These are phyloP conservation scores for Phanerochaete carnosa DNA, from an alignment of 768 basidiomycete species.

Conservation along the genomic window DNA sequence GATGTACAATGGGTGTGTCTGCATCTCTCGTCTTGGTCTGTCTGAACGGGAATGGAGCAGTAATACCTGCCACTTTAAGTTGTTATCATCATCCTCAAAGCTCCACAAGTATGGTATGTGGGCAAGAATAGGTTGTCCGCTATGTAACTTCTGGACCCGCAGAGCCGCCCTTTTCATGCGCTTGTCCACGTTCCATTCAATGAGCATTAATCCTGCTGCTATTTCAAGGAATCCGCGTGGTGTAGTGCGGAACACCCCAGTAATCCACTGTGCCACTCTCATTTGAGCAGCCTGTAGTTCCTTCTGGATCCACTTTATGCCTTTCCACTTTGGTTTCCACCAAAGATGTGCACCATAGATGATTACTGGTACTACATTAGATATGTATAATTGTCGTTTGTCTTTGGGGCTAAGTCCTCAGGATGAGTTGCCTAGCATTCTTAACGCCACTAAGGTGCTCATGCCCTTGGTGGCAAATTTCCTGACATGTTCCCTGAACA, in stretches of 20 bases:
- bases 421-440: slow-evolving; percentile 17
- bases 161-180: no score
- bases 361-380: slow-evolving; percentile 15
- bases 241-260: slow-evolving; percentile 15
- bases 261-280: slow-evolving; percentile 16
- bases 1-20: no score
- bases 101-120: no score
- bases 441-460: slow-evolving; percentile 7
- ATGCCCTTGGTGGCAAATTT: slow-evolving; percentile 12
- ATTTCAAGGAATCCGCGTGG: slow-evolving; percentile 14
- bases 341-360: slow-evolving; percentile 17
- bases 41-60: no score
- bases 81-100: no score
- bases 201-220: slow-evolving; percentile 13
- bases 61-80: no score
- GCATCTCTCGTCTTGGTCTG: no score
- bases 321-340: slow-evolving; percentile 12
- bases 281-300: slow-evolving; percentile 15
- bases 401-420: no score
- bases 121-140: no score
- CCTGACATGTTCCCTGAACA: slow-evolving; percentile 7
- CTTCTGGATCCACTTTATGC: no score
- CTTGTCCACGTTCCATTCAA: neutral
- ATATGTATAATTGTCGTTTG: slow-evolving; percentile 15
- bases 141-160: no score